phyloP scores from a whole-genome alignment of 768 basidiomycete species.

The Boletus fagicola region DNA sequence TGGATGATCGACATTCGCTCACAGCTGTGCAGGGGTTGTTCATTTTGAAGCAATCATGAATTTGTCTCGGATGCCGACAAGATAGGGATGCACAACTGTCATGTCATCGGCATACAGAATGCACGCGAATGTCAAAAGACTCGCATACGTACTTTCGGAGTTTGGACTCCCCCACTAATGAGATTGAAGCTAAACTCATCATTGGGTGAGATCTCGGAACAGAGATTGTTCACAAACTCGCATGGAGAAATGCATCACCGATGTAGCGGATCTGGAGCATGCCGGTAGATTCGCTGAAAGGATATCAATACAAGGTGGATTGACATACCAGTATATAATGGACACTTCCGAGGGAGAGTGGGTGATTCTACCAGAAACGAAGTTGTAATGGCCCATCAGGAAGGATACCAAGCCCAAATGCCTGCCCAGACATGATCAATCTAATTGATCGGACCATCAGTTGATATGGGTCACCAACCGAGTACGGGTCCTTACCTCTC shows the following conservation, averaged over 20 bases:
- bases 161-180: slow-evolving; percentile 3
- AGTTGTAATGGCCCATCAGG: neutral
- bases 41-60: neutral
- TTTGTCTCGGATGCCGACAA: neutral
- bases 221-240: neutral
- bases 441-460: neutral
- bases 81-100: slow-evolving; percentile 7
- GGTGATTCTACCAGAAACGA: slow-evolving; percentile 2
- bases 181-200: slow-evolving; percentile 8
- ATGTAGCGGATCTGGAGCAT: slow-evolving; percentile 25
- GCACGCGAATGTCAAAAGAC: neutral
- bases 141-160: slow-evolving; percentile 9
- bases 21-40: slow-evolving; percentile 11
- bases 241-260: slow-evolving; percentile 20
- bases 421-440: slow-evolving; percentile 23
- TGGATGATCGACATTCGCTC: neutral
- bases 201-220: neutral
- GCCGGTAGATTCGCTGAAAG: neutral
- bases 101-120: neutral
- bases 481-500: slow-evolving; percentile 11
- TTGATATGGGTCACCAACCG: neutral
- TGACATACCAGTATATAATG: slow-evolving; percentile 22
- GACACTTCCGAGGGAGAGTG: slow-evolving; percentile 17
- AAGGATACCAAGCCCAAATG: too few relatives aligned
- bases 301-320: neutral